Conservation (phyloP, 2,329 filamentous ascomycete genomes). For the Arachnopeziza araneosa region DNA sequence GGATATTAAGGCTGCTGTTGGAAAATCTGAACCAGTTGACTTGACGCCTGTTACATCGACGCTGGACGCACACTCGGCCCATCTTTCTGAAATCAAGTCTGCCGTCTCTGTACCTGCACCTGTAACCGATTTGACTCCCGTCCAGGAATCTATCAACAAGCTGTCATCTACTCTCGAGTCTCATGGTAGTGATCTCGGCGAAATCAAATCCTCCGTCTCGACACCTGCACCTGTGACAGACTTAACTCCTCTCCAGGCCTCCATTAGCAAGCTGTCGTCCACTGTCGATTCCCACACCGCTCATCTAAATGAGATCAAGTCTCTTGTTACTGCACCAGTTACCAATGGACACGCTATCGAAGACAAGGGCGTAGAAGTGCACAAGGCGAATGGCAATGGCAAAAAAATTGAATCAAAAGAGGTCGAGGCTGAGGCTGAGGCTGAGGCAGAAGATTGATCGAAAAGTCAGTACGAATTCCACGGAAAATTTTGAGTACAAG, state of each 20-base stretch:
- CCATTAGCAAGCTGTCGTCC: slow-evolving; percentile 3
- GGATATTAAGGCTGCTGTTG: slow-evolving; percentile 7
- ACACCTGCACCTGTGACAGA: slow-evolving; percentile 3
- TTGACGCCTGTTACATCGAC: not conserved
- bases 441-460: not conserved
- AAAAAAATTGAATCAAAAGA: not conserved
- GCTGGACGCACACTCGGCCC: slow-evolving; percentile 7
- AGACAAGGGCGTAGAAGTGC: not conserved
- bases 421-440: not conserved
- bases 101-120: slow-evolving; percentile 1
- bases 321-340: not conserved
- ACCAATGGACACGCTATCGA: not conserved
- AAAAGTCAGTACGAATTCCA: too few species aligned
- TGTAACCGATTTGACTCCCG: slow-evolving; percentile 6
- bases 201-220: slow-evolving; percentile 7
- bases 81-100: slow-evolving; percentile 5
- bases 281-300: not conserved
- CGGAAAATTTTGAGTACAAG: too few species aligned
- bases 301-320: slow-evolving; percentile 2
- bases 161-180: slow-evolving; percentile 4
- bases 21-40: not conserved
- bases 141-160: slow-evolving; percentile 11
- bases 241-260: slow-evolving; percentile 6
- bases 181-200: slow-evolving; percentile 4
- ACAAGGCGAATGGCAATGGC: not conserved